phyloP scores from a whole-genome alignment of 2,329 filamentous ascomycete species.

The Davidsoniella australis region DNA sequence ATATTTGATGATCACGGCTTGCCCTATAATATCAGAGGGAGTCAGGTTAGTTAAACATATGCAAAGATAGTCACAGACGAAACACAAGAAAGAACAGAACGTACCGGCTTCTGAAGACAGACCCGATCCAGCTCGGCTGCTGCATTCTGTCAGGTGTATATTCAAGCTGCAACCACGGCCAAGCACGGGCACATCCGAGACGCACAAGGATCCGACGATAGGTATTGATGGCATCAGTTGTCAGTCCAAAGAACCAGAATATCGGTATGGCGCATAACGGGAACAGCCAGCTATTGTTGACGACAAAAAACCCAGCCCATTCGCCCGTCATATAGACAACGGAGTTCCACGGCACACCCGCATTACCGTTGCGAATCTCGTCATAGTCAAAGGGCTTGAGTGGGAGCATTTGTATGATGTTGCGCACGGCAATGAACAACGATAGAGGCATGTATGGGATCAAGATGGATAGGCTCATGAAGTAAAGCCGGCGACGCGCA shows the following conservation, averaged over 20 bases:
- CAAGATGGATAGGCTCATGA: slow-evolving; percentile 35
- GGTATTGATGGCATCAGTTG: slow-evolving; percentile 32
- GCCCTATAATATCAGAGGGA: not conserved
- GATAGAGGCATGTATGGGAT: slow-evolving; percentile 33
- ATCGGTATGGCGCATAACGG: slow-evolving; percentile 31
- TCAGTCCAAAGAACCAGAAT: slow-evolving; percentile 38
- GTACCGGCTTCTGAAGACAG: slow-evolving; percentile 3
- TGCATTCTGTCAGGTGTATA: slow-evolving; percentile 21
- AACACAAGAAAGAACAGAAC: not conserved
- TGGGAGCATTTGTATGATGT: slow-evolving; percentile 21
- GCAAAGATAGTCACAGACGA: too few relatives aligned
- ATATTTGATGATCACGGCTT: not conserved
- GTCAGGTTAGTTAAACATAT: not conserved
- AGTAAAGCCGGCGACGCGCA: slow-evolving; percentile 35
- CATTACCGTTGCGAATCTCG: slow-evolving; percentile 22
- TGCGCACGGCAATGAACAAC: slow-evolving; percentile 24
- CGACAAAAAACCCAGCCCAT: slow-evolving; percentile 22
- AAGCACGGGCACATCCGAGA: slow-evolving; percentile 27
- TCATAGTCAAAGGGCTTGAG: slow-evolving; percentile 24
- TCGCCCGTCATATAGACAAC: slow-evolving; percentile 29
- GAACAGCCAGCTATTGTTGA: slow-evolving; percentile 32
- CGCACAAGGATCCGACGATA: slow-evolving; percentile 26
- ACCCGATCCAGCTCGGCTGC: slow-evolving; percentile 6
- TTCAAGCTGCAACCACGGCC: slow-evolving; percentile 24
- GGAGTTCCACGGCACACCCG: slow-evolving; percentile 27